Evolutionary conservation across 768 basidiomycete genomes (phyloP), one percentile per base, ranked within the genome.

Genomic region (Trametes cubensis): DNA sequence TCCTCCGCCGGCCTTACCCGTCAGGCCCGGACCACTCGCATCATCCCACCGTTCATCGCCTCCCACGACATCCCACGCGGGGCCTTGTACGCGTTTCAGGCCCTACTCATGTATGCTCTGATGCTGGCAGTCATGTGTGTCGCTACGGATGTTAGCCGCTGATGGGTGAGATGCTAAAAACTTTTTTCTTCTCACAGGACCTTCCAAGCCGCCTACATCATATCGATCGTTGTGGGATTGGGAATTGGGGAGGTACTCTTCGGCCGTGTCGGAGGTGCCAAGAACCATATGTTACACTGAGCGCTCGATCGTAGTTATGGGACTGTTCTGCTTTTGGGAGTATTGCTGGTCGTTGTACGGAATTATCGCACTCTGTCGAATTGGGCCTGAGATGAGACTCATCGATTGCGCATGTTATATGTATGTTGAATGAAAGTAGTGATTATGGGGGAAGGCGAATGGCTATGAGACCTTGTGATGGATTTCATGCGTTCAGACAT

Each of bases 91-190:
- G 83, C 83, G 10, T 59, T 85, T 20, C 90, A 93, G 61, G 79
- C 85, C 44, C 73, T 85, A 21, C 68, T 95, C 21, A 76, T 75
- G 25, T 95, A 92, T 66, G 66, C 79, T 5, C 81, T 95, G 59
- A 95, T 96, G 94, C 73, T 94, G 71, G 85, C 83, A 10, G 80
- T 91, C 68, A 93, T 94, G 91, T 92, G 73, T 74, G 87, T 72
- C 2, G 15, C 30, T 21, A 34, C 30, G 48, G 17, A 51, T 39
- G 18, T 26, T 42, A 26, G 34, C 25, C 26, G 20, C 42, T 62
- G 30, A 41, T 53, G 39, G n/a, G 42, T 68, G 34, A 44, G 41
- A 38, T 69, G 65, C 70, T 23, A 49, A 23, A 55, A 41, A 40
- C 60, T 46, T 63, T 61, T 63, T 60, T 65, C 40, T 55, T 55